phyloP scores from a whole-genome alignment of 257 asterid species.

The Primulina eburnea region DNA sequence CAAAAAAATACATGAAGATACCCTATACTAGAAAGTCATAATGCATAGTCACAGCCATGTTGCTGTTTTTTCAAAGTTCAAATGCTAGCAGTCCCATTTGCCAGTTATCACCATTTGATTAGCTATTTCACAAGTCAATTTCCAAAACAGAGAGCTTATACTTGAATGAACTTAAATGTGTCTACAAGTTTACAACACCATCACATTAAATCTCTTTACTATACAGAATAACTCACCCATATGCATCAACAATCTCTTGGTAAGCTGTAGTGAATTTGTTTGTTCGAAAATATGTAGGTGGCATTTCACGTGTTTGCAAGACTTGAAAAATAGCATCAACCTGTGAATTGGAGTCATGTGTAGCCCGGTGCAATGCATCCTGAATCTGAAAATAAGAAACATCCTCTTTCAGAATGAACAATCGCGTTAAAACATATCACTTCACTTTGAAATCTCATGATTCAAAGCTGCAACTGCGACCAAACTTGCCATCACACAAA shows the following conservation, averaged over 20 bases:
- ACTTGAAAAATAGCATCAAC: slow-evolving; percentile 91
- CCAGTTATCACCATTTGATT: background rate
- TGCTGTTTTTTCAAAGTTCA: background rate
- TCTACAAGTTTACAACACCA: background rate
- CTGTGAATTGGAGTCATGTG: slow-evolving; percentile 81
- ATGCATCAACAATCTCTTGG: slow-evolving; percentile 96
- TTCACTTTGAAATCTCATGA: slow-evolving; percentile 15
- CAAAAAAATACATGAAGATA: background rate
- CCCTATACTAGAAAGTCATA: background rate
- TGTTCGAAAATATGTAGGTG: slow-evolving; percentile 89
- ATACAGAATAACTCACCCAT: slow-evolving; percentile 68
- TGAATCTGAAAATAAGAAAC: slow-evolving; percentile 57
- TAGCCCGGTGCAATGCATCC: slow-evolving; percentile 73
- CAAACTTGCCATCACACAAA: background rate
- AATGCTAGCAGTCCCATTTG: background rate
- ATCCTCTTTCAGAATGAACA: background rate
- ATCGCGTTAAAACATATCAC: slow-evolving; percentile 5
- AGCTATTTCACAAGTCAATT: background rate
- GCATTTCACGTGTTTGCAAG: slow-evolving; percentile 84
- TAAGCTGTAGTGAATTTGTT: slow-evolving; percentile 85
- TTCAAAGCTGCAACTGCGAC: slow-evolving; percentile 1
- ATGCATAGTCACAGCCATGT: background rate
- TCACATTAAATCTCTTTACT: slow-evolving; percentile 7
- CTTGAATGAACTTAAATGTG: background rate
- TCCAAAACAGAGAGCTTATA: background rate